Conservation (phyloP, 345 rosid genomes). For the Hibiscus tridactylites region DNA sequence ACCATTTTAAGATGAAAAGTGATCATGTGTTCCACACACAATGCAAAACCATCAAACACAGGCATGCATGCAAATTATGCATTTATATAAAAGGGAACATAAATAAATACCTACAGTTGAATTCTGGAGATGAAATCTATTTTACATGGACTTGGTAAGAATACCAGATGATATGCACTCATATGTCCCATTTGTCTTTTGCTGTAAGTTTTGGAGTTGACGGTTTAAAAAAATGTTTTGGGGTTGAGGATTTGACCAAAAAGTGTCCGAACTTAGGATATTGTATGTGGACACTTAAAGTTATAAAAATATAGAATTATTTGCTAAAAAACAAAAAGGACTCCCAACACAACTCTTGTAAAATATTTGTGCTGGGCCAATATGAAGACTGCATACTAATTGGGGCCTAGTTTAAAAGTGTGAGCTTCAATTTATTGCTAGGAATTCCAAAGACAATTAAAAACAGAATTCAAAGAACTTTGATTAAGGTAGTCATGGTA, state of each 20-base stretch:
- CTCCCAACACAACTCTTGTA: background rate
- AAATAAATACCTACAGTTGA: background rate
- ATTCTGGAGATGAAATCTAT: background rate
- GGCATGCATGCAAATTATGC: background rate
- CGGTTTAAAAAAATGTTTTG: no score
- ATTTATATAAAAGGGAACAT: background rate
- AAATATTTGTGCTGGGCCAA: background rate
- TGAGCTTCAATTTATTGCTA: background rate
- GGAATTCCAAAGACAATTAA: background rate
- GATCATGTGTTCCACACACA: background rate
- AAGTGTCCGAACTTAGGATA: background rate
- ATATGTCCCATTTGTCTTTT: background rate
- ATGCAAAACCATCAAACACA: background rate
- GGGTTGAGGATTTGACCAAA: background rate
- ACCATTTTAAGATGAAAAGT: background rate
- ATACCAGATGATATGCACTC: background rate
- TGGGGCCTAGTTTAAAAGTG: background rate
- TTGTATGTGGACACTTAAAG: background rate
- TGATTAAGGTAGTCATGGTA: background rate
- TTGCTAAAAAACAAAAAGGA: background rate
- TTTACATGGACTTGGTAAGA: background rate
- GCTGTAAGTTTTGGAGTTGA: background rate
- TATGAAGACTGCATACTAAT: background rate
- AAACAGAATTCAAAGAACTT: background rate
- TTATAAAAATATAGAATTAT: background rate